A percentile compares a stretch with the other conserved stretches of the same genome.
These are phyloP conservation scores for Sugiyamaella americana DNA, from an alignment of 805 yeast genomes.

Conservation along the genomic window DNA sequence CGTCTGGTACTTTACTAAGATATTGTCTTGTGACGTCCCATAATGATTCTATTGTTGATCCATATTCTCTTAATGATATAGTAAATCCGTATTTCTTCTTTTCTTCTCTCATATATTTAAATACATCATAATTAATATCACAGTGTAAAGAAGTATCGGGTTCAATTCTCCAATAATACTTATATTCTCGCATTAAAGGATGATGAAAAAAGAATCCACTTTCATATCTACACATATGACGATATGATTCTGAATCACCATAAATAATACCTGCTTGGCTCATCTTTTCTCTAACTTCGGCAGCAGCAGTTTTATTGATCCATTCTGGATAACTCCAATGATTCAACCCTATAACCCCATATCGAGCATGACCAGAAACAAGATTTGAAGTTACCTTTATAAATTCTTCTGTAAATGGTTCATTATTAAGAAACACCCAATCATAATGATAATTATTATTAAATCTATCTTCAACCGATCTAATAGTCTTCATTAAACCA, in stretches of 20 bases:
- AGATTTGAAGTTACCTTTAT: slow-evolving; percentile 52
- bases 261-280: slow-evolving; percentile 47
- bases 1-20: slow-evolving; percentile 53
- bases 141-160: slow-evolving; percentile 77
- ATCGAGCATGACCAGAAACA: slow-evolving; percentile 66
- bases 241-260: slow-evolving; percentile 61
- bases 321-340: slow-evolving; percentile 86
- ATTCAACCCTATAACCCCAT: slow-evolving; percentile 65
- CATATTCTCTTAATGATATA: slow-evolving; percentile 70
- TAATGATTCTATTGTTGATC: slow-evolving; percentile 63
- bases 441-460: slow-evolving; percentile 71
- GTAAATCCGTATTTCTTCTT: slow-evolving; percentile 71
- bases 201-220: slow-evolving; percentile 86
- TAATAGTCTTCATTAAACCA: slow-evolving; percentile 56
- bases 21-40: slow-evolving; percentile 69
- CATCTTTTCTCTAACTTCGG: slow-evolving; percentile 50
- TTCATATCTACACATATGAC: slow-evolving; percentile 92
- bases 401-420: slow-evolving; percentile 70
- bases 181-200: slow-evolving; percentile 65
- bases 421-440: slow-evolving; percentile 89
- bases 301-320: slow-evolving; percentile 68
- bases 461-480: slow-evolving; percentile 79
- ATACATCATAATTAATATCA: slow-evolving; percentile 71
- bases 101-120: slow-evolving; percentile 76
- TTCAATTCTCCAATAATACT: slow-evolving; percentile 94